Base-by-base conservation (phyloP, 495 filamentous ascomycete genomes). In the Aspergillus homomorphus region DNA sequence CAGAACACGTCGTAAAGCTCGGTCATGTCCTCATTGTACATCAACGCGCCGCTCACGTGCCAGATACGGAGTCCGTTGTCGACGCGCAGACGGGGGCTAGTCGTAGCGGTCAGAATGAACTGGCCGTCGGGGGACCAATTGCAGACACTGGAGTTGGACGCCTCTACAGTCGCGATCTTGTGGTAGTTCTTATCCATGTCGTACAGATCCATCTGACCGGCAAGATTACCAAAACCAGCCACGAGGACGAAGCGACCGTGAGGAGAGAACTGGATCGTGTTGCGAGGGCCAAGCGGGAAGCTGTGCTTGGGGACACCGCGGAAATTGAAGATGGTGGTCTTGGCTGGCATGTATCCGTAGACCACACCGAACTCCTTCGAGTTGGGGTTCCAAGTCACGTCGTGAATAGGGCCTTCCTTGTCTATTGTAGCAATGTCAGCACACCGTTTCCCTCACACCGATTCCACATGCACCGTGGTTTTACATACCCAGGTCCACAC, bases 331-430 rank as follows among this genome's bases (percentile, higher is more conserved):
- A 98, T 90, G 53, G 91, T 96, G 1, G 94, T 94, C 77, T 97
- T 98, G 19, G 95, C 90, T 14, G 94, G 94, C 89, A 96, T 98
- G 72, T 89, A 97, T 49, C 94, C 94, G 68, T 98, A 98, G 20
- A 96, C 84, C 20, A 98, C 94, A 62, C 91, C 94, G 66, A 98
- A 98, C 72, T 96, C 91, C 74, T 90, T 93, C 38, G 90, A 93
- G 72, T 92, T 96, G 20, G 94, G 91, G 16, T 91, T 96, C 94
- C 94, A 98, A n/a, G 88, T 82, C 42, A 98, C 94, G 67, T 98
- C 94, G 73, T 98, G 93, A 62, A 98, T 98, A 18, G 94, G 94
- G 1, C 94, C 94, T 69, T 98, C 92, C 75, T 97, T 98, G 80
- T 98, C 94, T 87, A 58, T 48, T 28, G 3, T 12, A 12, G 33